These are phyloP conservation scores for Teunomyces atbi DNA, from an alignment of 805 yeast genomes.

Conservation along the genomic window DNA sequence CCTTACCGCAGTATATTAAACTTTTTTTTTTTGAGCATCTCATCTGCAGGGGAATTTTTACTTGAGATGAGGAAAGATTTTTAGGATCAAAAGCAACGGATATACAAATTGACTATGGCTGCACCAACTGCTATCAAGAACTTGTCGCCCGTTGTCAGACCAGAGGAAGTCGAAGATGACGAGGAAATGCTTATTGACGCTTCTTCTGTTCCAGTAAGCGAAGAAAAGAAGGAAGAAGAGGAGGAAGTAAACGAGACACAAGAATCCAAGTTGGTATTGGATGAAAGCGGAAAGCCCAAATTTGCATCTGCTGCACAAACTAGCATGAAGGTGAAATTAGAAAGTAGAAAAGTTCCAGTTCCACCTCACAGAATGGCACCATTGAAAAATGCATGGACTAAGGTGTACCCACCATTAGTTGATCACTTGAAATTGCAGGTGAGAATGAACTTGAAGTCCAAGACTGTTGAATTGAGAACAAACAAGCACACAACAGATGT, in stretches of 20 bases:
- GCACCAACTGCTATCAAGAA: constrained; percentile 12
- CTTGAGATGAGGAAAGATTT: constrained; percentile 3
- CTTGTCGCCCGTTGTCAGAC: constrained; percentile 2
- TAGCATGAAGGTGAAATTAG: constrained; percentile 69
- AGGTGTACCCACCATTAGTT: constrained; percentile 92
- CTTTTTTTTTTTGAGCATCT: too few species aligned
- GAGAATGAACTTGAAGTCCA: constrained; percentile 88
- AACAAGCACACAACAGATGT: constrained; percentile 81
- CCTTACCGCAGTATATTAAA: background rate
- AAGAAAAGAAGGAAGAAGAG: constrained; percentile 14
- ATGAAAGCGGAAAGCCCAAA: constrained; percentile 85
- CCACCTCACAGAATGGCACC: constrained; percentile 99
- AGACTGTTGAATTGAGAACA: constrained; percentile 84
- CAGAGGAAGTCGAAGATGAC: constrained; percentile 26
- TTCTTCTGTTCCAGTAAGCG: constrained; percentile 18
- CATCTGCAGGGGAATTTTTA: background rate
- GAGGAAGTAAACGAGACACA: constrained; percentile 21
- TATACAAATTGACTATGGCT: background rate
- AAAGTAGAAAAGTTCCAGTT: constrained; percentile 84
- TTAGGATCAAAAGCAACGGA: constrained; percentile 1
- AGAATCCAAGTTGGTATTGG: constrained; percentile 52
- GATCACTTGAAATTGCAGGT: constrained; percentile 94
- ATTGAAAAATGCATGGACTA: constrained; percentile 84
- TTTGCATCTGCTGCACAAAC: constrained; percentile 70
- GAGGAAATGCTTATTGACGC: constrained; percentile 55